These are phyloP conservation scores for Ceratobasidium sp. DNA, from an alignment of 1,284 basidiomycete species.

Conservation along the genomic window DNA sequence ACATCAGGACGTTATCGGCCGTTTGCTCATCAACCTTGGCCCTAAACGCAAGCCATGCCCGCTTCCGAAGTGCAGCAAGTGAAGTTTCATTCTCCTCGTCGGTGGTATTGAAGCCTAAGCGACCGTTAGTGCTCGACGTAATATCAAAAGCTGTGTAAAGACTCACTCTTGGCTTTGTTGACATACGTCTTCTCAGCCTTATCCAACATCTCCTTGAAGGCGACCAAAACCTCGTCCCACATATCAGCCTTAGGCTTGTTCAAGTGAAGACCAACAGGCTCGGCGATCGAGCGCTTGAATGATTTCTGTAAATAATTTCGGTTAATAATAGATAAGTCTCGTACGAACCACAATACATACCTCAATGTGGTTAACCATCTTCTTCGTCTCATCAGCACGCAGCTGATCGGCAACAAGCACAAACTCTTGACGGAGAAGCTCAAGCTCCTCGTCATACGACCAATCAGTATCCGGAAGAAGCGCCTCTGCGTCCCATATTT, in stretches of 20 bases:
- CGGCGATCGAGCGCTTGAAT: conserved; percentile 89
- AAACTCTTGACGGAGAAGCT: conserved; percentile 83
- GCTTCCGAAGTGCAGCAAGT: conserved; percentile 76
- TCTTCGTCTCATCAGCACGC: conserved; percentile 97
- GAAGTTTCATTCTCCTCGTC: conserved; percentile 87
- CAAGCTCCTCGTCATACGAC: conserved; percentile 88
- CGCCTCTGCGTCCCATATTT: conserved; percentile 63
- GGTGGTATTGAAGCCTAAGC: conserved; percentile 93
- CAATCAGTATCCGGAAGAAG: conserved; percentile 73
- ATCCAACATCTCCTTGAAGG: conserved; percentile 78
- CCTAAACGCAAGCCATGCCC: conserved; percentile 88
- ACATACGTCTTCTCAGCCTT: conserved; percentile 85
- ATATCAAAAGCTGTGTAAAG: background rate
- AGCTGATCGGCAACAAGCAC: conserved; percentile 85
- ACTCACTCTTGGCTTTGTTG: conserved; percentile 86
- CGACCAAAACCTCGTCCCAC: conserved; percentile 90
- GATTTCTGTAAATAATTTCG: conserved; percentile 69
- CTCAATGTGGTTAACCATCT: conserved; percentile 95
- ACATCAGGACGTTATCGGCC: conserved; percentile 71
- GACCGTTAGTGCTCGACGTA: background rate
- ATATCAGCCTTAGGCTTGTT: conserved; percentile 82
- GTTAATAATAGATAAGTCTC: background rate
- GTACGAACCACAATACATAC: conserved; percentile 61
- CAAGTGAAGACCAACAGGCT: conserved; percentile 89
- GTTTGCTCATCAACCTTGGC: conserved; percentile 86